Evolutionary conservation across 2,329 filamentous ascomycete species (phyloP).

Genomic region (Colletotrichum liriopes): DNA sequence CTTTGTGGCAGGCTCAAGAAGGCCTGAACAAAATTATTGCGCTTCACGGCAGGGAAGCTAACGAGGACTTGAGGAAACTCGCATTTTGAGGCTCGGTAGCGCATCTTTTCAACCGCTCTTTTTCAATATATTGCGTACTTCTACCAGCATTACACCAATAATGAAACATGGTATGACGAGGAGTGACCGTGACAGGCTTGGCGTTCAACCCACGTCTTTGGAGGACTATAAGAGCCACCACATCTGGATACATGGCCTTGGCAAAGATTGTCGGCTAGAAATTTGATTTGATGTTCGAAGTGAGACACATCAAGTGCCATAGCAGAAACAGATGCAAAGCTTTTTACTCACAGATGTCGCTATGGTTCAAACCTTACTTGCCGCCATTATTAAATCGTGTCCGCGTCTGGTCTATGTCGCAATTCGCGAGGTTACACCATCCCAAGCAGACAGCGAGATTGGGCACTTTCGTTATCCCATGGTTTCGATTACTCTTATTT

Average conservation of each 20-base stretch:
- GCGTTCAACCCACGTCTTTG: slow-evolving; percentile 15
- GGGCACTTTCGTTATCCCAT: too few species aligned
- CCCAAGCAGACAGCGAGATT: too few species aligned
- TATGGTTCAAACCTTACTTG: neutral
- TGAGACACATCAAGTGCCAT: too few species aligned
- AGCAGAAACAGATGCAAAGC: too few species aligned
- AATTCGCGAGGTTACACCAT: neutral
- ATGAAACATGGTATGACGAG: slow-evolving; percentile 16
- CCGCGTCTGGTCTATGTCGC: neutral
- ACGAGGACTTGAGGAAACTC: neutral
- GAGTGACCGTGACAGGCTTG: slow-evolving; percentile 24
- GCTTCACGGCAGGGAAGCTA: neutral
- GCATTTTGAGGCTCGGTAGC: neutral
- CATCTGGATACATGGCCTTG: neutral
- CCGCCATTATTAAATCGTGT: neutral
- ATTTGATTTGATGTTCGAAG: too few species aligned
- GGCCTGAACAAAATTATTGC: neutral
- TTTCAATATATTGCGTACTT: slow-evolving; percentile 22
- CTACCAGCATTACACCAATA: slow-evolving; percentile 21
- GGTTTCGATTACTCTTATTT: neutral
- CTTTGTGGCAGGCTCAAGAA: neutral
- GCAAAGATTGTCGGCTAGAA: too few species aligned
- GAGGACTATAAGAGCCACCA: slow-evolving; percentile 13
- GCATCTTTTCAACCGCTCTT: neutral
- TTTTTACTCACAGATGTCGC: neutral